phyloP scores from a whole-genome alignment of 163 green algal genomes.

The Scenedesmus sp. region DNA sequence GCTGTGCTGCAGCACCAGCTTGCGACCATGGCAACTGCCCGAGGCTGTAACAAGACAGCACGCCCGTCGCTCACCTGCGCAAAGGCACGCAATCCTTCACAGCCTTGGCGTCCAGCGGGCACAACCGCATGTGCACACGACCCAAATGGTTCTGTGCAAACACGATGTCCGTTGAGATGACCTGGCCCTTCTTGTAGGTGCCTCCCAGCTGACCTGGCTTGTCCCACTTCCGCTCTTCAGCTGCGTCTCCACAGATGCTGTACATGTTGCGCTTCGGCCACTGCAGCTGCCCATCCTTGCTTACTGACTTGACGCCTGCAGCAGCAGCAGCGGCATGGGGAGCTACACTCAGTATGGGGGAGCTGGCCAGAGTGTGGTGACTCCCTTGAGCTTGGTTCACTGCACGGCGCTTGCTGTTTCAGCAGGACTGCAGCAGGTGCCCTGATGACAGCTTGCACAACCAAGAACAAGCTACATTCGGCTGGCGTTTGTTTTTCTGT shows the following conservation, averaged over 20 bases:
- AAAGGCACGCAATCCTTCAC: constrained; percentile 26
- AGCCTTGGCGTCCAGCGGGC: constrained; percentile 33
- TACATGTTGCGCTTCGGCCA: constrained; percentile 42
- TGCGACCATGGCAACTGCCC: too few species aligned
- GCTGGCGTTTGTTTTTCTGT: background rate
- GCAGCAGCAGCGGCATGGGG: background rate
- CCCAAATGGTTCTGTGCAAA: constrained; percentile 59
- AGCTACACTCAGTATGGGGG: background rate
- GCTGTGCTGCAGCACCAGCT: too few species aligned
- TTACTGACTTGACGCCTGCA: constrained; percentile 38
- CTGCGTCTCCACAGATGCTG: constrained; percentile 50
- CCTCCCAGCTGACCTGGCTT: constrained; percentile 16
- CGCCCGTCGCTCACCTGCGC: constrained; percentile 22
- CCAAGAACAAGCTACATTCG: too few species aligned
- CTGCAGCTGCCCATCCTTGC: constrained; percentile 18
- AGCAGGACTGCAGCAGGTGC: background rate
- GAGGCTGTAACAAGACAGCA: too few species aligned
- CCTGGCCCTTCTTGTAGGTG: constrained; percentile 24
- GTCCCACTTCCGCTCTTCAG: constrained; percentile 43
- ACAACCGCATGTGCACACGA: constrained; percentile 37
- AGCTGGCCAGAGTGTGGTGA: background rate
- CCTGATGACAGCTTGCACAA: background rate
- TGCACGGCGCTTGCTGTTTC: background rate
- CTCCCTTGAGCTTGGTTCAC: background rate
- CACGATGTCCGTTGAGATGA: constrained; percentile 48